Base-by-base conservation (phyloP, 2,329 filamentous ascomycete species). In the Talaromyces sp. region DNA sequence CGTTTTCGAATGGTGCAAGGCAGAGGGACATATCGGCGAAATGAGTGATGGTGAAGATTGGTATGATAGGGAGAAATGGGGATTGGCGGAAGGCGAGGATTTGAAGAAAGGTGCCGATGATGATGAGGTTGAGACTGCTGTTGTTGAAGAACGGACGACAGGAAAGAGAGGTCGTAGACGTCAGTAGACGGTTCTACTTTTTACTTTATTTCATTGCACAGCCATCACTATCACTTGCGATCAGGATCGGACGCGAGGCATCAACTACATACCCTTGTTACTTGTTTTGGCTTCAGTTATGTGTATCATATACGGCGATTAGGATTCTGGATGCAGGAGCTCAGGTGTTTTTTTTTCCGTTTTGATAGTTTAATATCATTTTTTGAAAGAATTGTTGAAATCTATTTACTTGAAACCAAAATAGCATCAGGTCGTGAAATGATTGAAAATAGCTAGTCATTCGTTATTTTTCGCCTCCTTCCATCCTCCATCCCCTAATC, bases 21-120 rank as follows among this genome's bases (percentile, higher is more conserved):
- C 87, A 0, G 87, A 89, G 71, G 87, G 80, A 6, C 87, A 89
- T 73, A 76, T 88, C 16, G 86, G 86, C 4, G 87, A 89, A 72
- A 84, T 89, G 85, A 88, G 85, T 62, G 87, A 89, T 70, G 87
- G 87, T 1, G 87, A 89, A 75, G 87, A 89, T 70, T 89, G 87
- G 87, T 87, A 87, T 68, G 87, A 89, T 70, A 78, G 81, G 22
- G 84, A 86, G 63, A 84, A 86, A 70, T 89, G 85, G 86, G 82
- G 82, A 0, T 73, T 89, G n/a, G 72, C 70, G 3, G 77, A 79
- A 41, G 83, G 83, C 0, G 83, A 85, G 50, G 83, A 85, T 65
- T 73, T 89, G 61, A 83, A 84, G 68, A 89, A 89, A 72, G 87
- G 87, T 0, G 84, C 84, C 45, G 84, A 86, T 64, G 82, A 84